Percentiles rank a stretch among this genome's conserved stretches.
These are phyloP conservation scores for Tritrichomonas musculus DNA, from an alignment of 208 protist genomes.

Conservation along the genomic window DNA sequence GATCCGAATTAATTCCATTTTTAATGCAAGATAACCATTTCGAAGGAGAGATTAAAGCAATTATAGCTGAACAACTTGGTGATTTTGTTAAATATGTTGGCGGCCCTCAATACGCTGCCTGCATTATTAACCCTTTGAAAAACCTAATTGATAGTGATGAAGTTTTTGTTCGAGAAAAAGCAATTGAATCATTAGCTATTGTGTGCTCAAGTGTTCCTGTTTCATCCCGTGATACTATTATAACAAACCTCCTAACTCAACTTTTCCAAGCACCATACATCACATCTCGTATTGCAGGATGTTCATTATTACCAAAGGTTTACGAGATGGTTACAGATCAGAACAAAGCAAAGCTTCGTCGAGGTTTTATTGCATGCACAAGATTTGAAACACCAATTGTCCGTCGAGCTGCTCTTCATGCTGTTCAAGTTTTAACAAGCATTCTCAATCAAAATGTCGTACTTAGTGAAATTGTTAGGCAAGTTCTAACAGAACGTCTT, in stretches of 20 bases:
- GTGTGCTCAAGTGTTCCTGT: not conserved
- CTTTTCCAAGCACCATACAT: not conserved
- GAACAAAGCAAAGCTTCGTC: not conserved
- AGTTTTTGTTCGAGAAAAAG: slow-evolving; percentile 30
- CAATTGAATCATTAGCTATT: not conserved
- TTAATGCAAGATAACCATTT: not conserved
- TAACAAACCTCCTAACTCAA: not conserved
- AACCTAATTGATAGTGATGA: not conserved
- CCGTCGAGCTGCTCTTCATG: not conserved
- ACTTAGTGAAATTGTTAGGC: not conserved
- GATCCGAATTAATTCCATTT: not conserved
- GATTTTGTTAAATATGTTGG: slow-evolving; percentile 28
- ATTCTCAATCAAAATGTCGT: not conserved
- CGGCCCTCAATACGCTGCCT: not conserved
- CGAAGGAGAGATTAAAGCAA: not conserved
- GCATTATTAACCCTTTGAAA: not conserved
- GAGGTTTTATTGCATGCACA: not conserved
- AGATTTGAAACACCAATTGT: not conserved
- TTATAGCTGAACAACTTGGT: slow-evolving; percentile 2
- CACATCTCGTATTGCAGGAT: not conserved
- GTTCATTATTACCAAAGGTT: not conserved
- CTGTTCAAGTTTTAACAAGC: not conserved
- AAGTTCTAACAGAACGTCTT: not conserved
- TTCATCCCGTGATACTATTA: not conserved
- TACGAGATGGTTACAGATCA: not conserved